Base-by-base conservation (phyloP, 2,329 filamentous ascomycete genomes). In the Hymenoscyphus fructigenus region DNA sequence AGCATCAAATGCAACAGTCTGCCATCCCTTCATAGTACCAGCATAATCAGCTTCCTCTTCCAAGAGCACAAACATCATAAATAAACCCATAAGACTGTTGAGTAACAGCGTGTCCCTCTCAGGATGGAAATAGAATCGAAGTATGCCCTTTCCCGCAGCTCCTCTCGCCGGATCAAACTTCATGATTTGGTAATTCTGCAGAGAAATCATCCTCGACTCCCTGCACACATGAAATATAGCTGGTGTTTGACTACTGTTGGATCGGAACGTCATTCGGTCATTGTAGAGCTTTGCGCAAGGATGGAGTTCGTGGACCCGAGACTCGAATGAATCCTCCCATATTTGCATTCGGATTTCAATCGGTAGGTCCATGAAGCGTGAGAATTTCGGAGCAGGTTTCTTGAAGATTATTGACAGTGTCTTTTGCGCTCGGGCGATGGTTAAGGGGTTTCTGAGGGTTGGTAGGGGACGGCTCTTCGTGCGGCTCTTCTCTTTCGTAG, bases 341-440 rank as follows among this genome's bases (percentile, higher is more conserved):
- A 75, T 72, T 29, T 69, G 66, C 2, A 74, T 63, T 15, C 73
- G 70, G 28, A 75, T 63, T 63, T 75, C 73, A 1, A 53, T 32
- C 1, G 73, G 73, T 0, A 75, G 70, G 1, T 66, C 36, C 9
- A 38, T n/a, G 62, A 75, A 74, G 29, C 50, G 64, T 17, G 29
- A 55, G 57, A 74, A 72, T n/a, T n/a, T 57, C 3, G 67, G 63
- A 20, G 58, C 44, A 17, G 61, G 55, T 36, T 53, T 65, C 56
- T 64, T 66, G 64, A 70, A 63, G 12, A 65, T 61, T n/a, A 23
- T 63, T 20, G 61, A 57, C 23, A 73, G 36, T 79, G 74, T 92
- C 96, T 76, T 96, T 89, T 0, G 91, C 94, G 36, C 91, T 88
- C 75, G 5, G 44, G n/a, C 20, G n/a, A 50, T 50, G 44, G 44